phyloP scores from a whole-genome alignment of 352 stramenopile genomes.

The Thalassiosira delicatula region DNA sequence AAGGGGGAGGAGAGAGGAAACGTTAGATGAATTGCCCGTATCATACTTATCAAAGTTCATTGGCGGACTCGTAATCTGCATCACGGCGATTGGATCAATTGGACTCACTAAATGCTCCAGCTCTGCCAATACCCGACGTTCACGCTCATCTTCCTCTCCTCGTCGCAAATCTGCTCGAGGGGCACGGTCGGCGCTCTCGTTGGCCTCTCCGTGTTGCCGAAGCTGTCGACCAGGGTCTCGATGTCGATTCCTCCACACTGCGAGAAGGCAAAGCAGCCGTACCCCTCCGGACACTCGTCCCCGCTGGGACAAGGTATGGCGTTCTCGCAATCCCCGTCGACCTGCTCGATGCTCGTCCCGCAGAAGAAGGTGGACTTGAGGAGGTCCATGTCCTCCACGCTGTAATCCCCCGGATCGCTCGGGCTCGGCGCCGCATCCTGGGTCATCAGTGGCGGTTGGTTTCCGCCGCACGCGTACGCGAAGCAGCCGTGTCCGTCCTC shows the following conservation, averaged over 20 bases:
- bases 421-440: neutral
- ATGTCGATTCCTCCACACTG: slow-evolving; percentile 44
- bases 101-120: slow-evolving; percentile 71
- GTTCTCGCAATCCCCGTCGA: slow-evolving; percentile 64
- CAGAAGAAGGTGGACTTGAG: slow-evolving; percentile 70
- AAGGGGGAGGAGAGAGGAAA: neutral
- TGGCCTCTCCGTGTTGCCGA: slow-evolving; percentile 61
- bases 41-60: too few relatives aligned
- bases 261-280: slow-evolving; percentile 67
- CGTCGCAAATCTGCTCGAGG: slow-evolving; percentile 61
- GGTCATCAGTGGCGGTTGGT: neutral
- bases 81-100: neutral
- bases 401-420: neutral
- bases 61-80: neutral
- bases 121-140: slow-evolving; percentile 74
- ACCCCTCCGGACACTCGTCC: slow-evolving; percentile 50
- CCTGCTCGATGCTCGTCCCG: slow-evolving; percentile 51
- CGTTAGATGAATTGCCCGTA: neutral
- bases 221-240: slow-evolving; percentile 52
- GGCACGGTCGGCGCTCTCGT: slow-evolving; percentile 61
- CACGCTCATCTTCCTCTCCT: slow-evolving; percentile 62
- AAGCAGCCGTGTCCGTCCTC: slow-evolving; percentile 63
- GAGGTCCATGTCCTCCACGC: slow-evolving; percentile 39
- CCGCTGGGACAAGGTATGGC: slow-evolving; percentile 59
- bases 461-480: slow-evolving; percentile 51